Base-by-base conservation (phyloP, 805 yeast species). In the Cyberlindnera mrakii region DNA sequence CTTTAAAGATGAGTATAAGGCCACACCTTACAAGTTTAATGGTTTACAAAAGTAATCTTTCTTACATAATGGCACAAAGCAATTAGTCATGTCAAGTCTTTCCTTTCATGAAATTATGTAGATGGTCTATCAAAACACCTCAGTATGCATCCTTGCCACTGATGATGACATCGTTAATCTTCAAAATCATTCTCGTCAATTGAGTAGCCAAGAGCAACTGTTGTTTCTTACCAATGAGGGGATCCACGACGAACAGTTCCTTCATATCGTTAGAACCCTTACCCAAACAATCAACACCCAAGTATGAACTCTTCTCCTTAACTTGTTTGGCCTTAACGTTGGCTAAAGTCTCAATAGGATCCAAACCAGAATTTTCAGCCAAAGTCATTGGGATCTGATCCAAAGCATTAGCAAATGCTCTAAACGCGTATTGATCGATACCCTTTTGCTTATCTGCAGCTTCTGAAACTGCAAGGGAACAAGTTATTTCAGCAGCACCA, bases 361-460 rank as follows among this genome's bases (percentile, higher is more conserved):
- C 85, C 58, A 90, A 73, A 50, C 99, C 99, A 11, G 97, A 89
- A 67, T 93, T 93, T 68, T 90, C 98, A 35, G 99, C 98, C 53
- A 93, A 74, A 6, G 95, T 83, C 85, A 89, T 82, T 48, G 98
- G 97, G 47, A 93, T 82, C 38, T 79, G 78, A 64, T 93, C 99
- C 58, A 93, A 71, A 10, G 99, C 98, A 49, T 75, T 75, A 7
- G 97, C 77, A 65, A 93, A 93, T 1, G 96, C 95, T 60, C 97
- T 81, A 80, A 93, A 88, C 0, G 98, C 98, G 63, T 93, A 93
- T 71, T 95, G 99, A 58, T 91, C 97, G 50, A 91, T 91, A 45
- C 98, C 98, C 55, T 82, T 82, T 66, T 86, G 95, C 59, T 78
- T 80, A 64, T 91, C 96, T 39, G 98, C 97, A 51, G 85, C 96